phyloP scores from a whole-genome alignment of 2,329 filamentous ascomycete genomes.

The Bipolaris victoriae region DNA sequence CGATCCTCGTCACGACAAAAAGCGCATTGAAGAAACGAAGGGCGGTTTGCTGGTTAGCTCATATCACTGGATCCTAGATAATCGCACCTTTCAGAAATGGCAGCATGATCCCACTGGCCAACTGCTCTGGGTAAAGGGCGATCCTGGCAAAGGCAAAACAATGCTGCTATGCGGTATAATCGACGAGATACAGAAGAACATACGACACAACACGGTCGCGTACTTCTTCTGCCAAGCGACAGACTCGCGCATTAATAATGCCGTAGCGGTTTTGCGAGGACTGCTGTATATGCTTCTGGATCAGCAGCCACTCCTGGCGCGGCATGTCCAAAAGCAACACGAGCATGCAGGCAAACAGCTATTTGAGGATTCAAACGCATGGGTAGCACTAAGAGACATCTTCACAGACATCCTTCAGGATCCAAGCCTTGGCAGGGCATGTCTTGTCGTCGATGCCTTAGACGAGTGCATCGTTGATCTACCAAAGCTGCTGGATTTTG shows the following conservation, averaged over 20 bases:
- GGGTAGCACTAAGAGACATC: slow-evolving; percentile 33
- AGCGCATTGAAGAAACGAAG: neutral
- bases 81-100: slow-evolving; percentile 10
- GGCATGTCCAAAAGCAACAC: slow-evolving; percentile 37
- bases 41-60: slow-evolving; percentile 3
- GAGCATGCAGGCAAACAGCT: slow-evolving; percentile 12
- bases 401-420: slow-evolving; percentile 53
- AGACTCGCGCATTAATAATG: slow-evolving; percentile 22
- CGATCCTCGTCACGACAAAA: slow-evolving; percentile 13
- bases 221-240: slow-evolving; percentile 50
- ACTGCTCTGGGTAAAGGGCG: neutral
- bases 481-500: neutral
- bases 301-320: slow-evolving; percentile 41
- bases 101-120: neutral
- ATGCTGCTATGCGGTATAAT: neutral
- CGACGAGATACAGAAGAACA: neutral
- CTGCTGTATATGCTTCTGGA: slow-evolving; percentile 51
- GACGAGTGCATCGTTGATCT: slow-evolving; percentile 16
- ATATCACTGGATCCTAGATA: slow-evolving; percentile 14
- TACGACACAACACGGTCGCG: neutral
- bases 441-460: slow-evolving; percentile 20
- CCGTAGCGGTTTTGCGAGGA: slow-evolving; percentile 51
- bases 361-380: slow-evolving; percentile 44
- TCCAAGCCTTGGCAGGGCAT: slow-evolving; percentile 10
- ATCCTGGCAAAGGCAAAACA: neutral